Conservation (phyloP, 73 alveolate species). For the Paramecium octaurelia region DNA sequence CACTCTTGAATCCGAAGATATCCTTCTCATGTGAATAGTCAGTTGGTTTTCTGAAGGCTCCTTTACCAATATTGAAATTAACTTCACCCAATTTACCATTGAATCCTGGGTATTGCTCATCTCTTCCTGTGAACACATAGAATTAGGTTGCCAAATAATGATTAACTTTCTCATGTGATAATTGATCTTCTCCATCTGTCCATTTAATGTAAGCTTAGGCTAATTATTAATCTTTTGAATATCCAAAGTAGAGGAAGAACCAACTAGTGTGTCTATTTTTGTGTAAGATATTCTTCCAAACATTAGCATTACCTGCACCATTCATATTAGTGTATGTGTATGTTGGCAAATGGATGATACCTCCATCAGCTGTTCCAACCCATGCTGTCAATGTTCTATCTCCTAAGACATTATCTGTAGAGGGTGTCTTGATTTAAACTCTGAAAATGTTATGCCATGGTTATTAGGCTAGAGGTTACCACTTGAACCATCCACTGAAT, state of each 20-base stretch:
- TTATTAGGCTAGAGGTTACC: conserved; percentile 1
- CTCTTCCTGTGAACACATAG: conserved; percentile 33
- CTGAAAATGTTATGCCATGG: conserved; percentile 57
- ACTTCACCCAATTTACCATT: neutral
- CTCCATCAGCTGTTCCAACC: conserved; percentile 31
- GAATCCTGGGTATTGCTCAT: neutral
- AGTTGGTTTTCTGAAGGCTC: neutral
- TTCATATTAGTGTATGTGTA: conserved; percentile 31
- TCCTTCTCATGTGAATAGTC: neutral
- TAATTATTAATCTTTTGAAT: neutral
- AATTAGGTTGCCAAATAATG: conserved; percentile 28
- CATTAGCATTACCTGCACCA: conserved; percentile 43
- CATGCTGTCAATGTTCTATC: conserved; percentile 27
- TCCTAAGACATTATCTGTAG: conserved; percentile 31
- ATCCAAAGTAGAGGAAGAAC: conserved; percentile 31
- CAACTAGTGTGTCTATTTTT: neutral
- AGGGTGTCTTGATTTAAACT: conserved; percentile 16
- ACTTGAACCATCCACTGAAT: conserved; percentile 49
- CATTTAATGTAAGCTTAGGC: neutral
- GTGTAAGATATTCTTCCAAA: conserved; percentile 31
- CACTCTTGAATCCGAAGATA: neutral
- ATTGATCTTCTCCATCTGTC: neutral
- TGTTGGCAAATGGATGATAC: conserved; percentile 45
- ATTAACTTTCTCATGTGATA: neutral
- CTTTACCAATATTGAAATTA: conserved; percentile 21